Percentiles rank a stretch among this genome's conserved stretches.
These are phyloP conservation scores for Candolleomyces eurysporus DNA, from an alignment of 768 basidiomycete genomes.

Conservation along the genomic window DNA sequence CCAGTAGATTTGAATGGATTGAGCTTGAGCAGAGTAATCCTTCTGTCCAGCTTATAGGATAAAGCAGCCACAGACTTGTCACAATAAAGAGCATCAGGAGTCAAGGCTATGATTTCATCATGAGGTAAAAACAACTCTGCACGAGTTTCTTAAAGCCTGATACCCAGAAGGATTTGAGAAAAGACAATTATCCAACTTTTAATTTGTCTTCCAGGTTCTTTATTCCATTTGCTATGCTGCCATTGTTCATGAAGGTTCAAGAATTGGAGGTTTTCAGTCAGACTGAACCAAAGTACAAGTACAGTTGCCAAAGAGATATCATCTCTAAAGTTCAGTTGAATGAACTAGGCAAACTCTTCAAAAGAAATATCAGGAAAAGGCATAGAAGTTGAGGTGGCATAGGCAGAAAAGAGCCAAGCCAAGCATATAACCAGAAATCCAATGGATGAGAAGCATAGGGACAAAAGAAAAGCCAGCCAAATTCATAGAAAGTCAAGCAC, in stretches of 20 bases:
- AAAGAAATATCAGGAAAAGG: background rate
- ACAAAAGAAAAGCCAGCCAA: background rate
- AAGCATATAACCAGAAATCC: background rate
- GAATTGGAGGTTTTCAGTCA: background rate
- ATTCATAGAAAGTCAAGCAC: too few species aligned
- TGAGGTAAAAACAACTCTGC: background rate
- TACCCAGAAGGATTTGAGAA: background rate
- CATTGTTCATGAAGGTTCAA: background rate
- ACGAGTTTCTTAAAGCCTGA: background rate
- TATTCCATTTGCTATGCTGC: background rate
- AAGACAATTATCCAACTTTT: background rate
- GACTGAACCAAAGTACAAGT: background rate
- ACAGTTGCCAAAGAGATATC: background rate
- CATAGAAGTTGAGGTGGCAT: background rate
- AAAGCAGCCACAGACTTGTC: background rate
- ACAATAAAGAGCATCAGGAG: background rate
- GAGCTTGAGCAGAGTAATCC: background rate
- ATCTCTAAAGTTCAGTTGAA: background rate
- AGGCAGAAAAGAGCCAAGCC: background rate
- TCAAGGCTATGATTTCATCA: background rate
- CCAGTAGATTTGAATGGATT: background rate
- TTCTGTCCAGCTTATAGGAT: background rate
- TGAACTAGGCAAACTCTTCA: background rate
- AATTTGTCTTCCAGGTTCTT: background rate
- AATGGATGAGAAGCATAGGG: background rate